A percentile compares a stretch with the other conserved stretches of the same genome.
Evolutionary conservation across 2,329 filamentous ascomycete species (phyloP).

Genomic region (Penicillium corylophilum): DNA sequence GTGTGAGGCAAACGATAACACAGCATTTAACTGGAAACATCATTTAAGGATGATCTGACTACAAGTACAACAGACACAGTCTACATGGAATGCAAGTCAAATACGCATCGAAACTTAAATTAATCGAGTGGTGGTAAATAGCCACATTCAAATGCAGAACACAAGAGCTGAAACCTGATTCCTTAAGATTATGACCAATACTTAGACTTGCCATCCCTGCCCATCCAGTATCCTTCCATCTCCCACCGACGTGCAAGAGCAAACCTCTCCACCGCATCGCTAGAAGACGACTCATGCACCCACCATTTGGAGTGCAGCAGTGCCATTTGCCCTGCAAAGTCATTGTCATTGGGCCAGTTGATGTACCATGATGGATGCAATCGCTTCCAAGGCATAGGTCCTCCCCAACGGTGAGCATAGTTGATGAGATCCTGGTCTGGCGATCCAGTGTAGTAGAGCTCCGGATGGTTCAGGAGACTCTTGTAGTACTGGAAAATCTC

Average conservation of each 20-base stretch:
- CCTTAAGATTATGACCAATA: background rate
- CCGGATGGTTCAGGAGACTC: constrained; percentile 34
- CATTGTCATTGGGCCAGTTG: constrained; percentile 5
- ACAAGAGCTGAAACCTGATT: background rate
- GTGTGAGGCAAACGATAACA: too few relatives aligned
- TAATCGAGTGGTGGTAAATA: too few relatives aligned
- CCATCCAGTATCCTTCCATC: constrained; percentile 12
- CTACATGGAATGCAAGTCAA: background rate
- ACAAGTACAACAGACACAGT: background rate
- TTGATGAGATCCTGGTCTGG: constrained; percentile 48
- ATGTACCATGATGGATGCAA: constrained; percentile 40
- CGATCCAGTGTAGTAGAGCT: constrained; percentile 39
- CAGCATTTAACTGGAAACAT: too few relatives aligned
- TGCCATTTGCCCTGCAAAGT: constrained; percentile 2
- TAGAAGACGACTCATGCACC: background rate
- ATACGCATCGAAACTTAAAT: background rate
- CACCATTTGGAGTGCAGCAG: constrained; percentile 9
- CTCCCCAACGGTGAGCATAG: constrained; percentile 43
- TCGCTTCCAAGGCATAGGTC: constrained; percentile 46
- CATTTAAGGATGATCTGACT: background rate
- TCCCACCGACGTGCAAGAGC: constrained; percentile 7
- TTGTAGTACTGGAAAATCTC: constrained; percentile 42
- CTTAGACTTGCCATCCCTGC: background rate
- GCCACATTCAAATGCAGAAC: background rate
- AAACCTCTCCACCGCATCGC: background rate